Base-by-base conservation (phyloP, 2,329 filamentous ascomycete species). In the Penicillium sp. region DNA sequence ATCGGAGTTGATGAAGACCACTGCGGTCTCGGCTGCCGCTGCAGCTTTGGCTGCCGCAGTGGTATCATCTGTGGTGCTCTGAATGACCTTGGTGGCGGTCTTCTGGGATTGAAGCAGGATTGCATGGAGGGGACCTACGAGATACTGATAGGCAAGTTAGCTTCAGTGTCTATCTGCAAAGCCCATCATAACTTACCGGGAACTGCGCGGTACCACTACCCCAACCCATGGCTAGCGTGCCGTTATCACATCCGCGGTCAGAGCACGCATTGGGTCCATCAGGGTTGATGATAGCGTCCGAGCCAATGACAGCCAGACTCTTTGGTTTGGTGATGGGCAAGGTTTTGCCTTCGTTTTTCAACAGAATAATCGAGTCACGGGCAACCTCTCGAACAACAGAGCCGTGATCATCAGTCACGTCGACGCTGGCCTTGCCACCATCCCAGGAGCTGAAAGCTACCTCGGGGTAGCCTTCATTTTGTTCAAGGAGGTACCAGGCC, bases 171-270 rank as follows among this genome's bases (percentile, higher is more conserved):
- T 38, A 15, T 13, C 12, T 4, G 8, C 15, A 6, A 6, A 2
- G 24, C 10, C 31, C n/a, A 8, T 8, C 16, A 15, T 15, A 16
- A 51, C 53, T 29, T 52, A 65, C 61, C 0, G 88, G 85, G 73
- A 87, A 91, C 51, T 89, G 81, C 5, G 85, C 78, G 0, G 84
- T 86, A 44, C 89, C 89, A 4, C 84, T 88, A 1, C 88, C 89
- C 88, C 88, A 91, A 12, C 82, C 83, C 81, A 89, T 87, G 33
- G 81, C 87, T 2, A 90, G 75, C 0, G 84, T 85, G 4, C 85
- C 86, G 51, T 81, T 81, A 63, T 88, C 83, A 68, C 85, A 88
- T 42, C 81, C 83, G 60, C 85, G 81, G 60, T 88, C 85, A 0
- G 68, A 67, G 61, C 86, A 89, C 16, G 57, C 55, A 51, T 82